Evolutionary conservation across 208 protist genomes (phyloP).

Genomic region (Leishmania tropica): DNA sequence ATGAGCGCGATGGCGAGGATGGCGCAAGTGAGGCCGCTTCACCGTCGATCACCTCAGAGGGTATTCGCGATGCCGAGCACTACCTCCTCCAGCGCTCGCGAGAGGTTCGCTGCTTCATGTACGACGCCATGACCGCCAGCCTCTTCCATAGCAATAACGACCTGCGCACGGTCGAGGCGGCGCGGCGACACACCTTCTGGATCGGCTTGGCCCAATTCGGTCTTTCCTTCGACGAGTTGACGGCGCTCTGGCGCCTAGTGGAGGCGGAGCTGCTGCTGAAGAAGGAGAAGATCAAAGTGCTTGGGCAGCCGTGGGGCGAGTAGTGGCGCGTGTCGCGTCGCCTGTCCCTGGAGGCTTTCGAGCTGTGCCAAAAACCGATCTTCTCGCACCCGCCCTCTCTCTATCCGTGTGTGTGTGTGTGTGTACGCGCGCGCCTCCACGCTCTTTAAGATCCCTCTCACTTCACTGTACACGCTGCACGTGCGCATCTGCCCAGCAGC

Average conservation of each 20-base stretch:
- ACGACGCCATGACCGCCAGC: constrained; percentile 78
- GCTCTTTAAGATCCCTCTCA: neutral
- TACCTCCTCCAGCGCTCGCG: constrained; percentile 43
- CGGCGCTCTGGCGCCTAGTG: constrained; percentile 62
- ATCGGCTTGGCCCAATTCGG: constrained; percentile 51
- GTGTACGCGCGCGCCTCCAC: neutral
- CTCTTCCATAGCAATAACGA: constrained; percentile 63
- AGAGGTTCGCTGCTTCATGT: constrained; percentile 82
- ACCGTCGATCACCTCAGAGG: constrained; percentile 7
- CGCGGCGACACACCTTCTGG: constrained; percentile 40
- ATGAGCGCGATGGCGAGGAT: neutral
- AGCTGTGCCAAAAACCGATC: neutral
- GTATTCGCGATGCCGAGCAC: constrained; percentile 30
- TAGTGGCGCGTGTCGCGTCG: neutral
- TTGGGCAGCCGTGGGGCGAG: constrained; percentile 60
- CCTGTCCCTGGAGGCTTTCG: neutral
- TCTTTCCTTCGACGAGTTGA: constrained; percentile 39
- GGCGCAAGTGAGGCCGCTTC: neutral
- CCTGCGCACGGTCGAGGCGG: constrained; percentile 36
- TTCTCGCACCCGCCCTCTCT: neutral
- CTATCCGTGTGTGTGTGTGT: too few species aligned
- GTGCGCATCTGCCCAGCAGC: neutral
- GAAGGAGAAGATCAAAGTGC: constrained; percentile 65
- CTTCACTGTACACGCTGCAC: neutral
- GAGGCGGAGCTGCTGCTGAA: constrained; percentile 64